Evolutionary conservation across 2,329 filamentous ascomycete genomes (phyloP).

Genomic region (Capronia epimyces): DNA sequence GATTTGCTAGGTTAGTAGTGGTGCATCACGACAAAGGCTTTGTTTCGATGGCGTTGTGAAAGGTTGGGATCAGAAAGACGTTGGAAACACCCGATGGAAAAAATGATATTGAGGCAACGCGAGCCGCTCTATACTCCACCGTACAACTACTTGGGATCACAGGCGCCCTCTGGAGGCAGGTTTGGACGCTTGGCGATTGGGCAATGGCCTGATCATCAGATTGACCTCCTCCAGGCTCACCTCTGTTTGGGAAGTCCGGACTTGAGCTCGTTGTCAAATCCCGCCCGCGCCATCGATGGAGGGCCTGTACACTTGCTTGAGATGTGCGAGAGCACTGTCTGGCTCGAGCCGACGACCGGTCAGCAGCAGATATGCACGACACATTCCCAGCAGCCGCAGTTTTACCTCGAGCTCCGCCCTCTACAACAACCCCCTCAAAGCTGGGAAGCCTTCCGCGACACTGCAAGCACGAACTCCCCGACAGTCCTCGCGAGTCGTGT

Average conservation of each 20-base stretch:
- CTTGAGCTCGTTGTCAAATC: background rate
- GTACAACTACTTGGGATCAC: background rate
- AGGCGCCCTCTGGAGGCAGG: background rate
- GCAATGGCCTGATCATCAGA: background rate
- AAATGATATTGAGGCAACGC: background rate
- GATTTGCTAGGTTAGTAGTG: no score
- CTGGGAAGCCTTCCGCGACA: constrained; percentile 7
- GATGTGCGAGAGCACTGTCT: constrained; percentile 23
- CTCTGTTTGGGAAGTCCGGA: background rate
- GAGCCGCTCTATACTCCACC: background rate
- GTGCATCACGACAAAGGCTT: no score
- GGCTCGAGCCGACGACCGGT: constrained; percentile 7
- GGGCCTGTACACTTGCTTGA: constrained; percentile 23
- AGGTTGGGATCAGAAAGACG: background rate
- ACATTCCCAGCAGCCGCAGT: constrained; percentile 7
- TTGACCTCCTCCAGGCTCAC: background rate
- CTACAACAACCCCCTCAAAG: constrained; percentile 8
- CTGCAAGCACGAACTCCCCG: constrained; percentile 7
- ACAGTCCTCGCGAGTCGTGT: constrained; percentile 15
- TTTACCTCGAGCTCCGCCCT: constrained; percentile 19
- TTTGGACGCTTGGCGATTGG: background rate
- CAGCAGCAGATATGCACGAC: background rate
- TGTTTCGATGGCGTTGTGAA: no score
- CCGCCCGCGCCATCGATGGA: constrained; percentile 9
- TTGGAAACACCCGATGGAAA: background rate